These are phyloP conservation scores for Colletotrichum sp. DNA, from an alignment of 2,329 filamentous ascomycete species.

Conservation along the genomic window DNA sequence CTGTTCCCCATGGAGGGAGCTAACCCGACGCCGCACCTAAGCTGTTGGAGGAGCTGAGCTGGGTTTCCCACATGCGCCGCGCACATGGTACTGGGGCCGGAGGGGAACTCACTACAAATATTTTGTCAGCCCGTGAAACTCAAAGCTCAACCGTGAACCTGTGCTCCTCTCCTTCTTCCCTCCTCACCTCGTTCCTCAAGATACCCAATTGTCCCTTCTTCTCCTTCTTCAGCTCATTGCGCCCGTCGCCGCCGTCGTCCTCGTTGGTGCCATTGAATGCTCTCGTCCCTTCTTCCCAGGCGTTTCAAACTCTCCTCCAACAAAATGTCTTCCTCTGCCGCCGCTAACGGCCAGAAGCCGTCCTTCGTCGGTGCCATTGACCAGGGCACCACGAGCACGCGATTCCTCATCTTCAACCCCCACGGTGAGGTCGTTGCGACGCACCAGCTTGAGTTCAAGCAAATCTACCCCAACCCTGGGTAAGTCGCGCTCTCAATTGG, in stretches of 20 bases:
- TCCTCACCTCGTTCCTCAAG: conserved; percentile 2
- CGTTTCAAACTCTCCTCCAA: conserved; percentile 22
- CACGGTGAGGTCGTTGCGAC: conserved; percentile 71
- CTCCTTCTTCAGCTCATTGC: neutral
- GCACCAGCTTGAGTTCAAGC: conserved; percentile 78
- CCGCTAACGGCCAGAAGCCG: conserved; percentile 34
- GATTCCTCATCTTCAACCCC: conserved; percentile 80
- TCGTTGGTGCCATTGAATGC: conserved; percentile 22
- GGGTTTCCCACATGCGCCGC: neutral
- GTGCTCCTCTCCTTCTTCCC: neutral
- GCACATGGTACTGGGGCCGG: neutral
- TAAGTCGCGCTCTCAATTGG: conserved; percentile 42
- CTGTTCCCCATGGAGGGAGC: conserved; percentile 17
- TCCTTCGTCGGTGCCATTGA: conserved; percentile 78
- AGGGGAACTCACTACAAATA: conserved; percentile 19
- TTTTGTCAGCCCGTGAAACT: conserved; percentile 20
- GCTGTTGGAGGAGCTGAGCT: conserved; percentile 1
- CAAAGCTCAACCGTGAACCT: neutral
- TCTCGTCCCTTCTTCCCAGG: conserved; percentile 26
- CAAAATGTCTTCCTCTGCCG: conserved; percentile 35
- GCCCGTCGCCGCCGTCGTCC: neutral
- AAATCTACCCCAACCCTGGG: conserved; percentile 78
- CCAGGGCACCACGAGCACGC: conserved; percentile 78
- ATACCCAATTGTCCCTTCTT: conserved; percentile 1
- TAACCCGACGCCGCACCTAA: conserved; percentile 13